Evolutionary conservation across 2,329 filamentous ascomycete species (phyloP), one percentile per base, ranked within the genome.

Genomic region (Diaporthe citrichinensis): DNA sequence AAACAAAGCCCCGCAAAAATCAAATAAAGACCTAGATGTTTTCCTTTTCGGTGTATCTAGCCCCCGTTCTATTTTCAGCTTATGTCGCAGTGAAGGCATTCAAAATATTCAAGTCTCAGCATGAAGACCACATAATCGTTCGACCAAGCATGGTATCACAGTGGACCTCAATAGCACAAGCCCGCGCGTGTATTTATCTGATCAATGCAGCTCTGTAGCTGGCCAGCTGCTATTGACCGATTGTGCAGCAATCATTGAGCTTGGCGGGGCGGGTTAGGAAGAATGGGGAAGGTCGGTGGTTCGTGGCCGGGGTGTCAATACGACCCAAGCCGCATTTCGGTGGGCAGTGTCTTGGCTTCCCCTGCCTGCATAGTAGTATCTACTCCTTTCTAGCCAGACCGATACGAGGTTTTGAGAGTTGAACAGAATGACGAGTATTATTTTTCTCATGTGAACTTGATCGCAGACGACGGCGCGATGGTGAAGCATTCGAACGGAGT

Each of bases 221-320:
- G 39, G 10, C 28, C 31, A 58, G 55, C 7, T 58, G 34, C 23
- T 20, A 65, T 31, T 46, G 61, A 49, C 61, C 25, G 41, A 65
- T 49, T 67, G 41, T 9, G 28, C 61, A 49, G 61, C 4, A 46
- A 65, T 9, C 25, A 49, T 49, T 31, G 23, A 17, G 61, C 61
- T 67, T 49, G 25, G 61, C 28, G 41, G 41, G 61, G 61, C 61
- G 28, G 12, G 20, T 67, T 67, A 49, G 61, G 41, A 34, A 67
- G 61, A 49, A 67, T 67, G 28, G 12, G 61, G n/a, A 49, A 49
- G 41, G 61, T 67, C 61, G 28, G 4, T 36, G 3, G 41, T 4
- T 31, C 20, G 25, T 49, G 28, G 28, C 61, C 61, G 15, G 61
- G 41, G 28, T 49, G 1, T 4, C 28, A 67, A 67, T 46, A 17